These are phyloP conservation scores for Colletotrichum horii DNA, from an alignment of 2,329 filamentous ascomycete species.

Conservation along the genomic window DNA sequence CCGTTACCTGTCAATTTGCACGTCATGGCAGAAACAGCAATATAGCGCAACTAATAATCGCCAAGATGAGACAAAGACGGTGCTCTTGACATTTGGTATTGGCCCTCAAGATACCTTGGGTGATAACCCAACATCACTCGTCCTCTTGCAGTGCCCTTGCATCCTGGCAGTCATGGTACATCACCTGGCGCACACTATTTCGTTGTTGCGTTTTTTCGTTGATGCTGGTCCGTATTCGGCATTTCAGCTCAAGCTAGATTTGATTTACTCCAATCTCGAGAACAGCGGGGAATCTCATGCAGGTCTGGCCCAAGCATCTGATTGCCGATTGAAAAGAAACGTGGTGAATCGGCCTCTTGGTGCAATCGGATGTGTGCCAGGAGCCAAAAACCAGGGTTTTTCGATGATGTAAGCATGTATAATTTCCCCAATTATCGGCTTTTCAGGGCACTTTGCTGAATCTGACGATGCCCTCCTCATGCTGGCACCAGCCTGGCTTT, in stretches of 20 bases:
- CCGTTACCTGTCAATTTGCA: not conserved
- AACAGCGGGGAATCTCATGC: not conserved
- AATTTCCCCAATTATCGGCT: too few relatives aligned
- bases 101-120: not conserved
- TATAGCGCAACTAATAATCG: not conserved
- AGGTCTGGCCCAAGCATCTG: not conserved
- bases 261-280: not conserved
- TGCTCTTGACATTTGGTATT: not conserved
- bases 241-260: not conserved
- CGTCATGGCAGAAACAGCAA: not conserved
- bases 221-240: not conserved
- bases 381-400: too few relatives aligned
- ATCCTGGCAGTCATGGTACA: not conserved
- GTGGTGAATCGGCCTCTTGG: not conserved
- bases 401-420: too few relatives aligned
- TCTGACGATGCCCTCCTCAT: too few relatives aligned
- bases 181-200: not conserved
- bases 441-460: too few relatives aligned
- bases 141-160: not conserved
- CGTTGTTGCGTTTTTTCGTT: not conserved
- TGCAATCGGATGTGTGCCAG: too few relatives aligned
- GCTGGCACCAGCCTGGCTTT: too few relatives aligned
- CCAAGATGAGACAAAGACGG: not conserved
- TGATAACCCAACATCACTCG: not conserved
- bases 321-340: not conserved